Base-by-base conservation (phyloP, 2,329 filamentous ascomycete species). In the Phialophora tarda region DNA sequence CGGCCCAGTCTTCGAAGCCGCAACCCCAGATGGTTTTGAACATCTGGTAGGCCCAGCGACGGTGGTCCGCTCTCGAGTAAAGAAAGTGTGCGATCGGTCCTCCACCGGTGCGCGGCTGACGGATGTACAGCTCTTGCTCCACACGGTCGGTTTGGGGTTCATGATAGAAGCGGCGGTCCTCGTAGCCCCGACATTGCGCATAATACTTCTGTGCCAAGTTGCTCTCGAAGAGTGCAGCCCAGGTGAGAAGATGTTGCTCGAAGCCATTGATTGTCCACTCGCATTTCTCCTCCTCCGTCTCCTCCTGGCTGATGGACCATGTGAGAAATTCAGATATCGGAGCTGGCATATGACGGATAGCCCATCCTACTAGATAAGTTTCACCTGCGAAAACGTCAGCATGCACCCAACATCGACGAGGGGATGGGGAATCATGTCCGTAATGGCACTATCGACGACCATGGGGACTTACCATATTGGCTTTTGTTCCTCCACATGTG, bases 141-240 rank as follows among this genome's bases (percentile, higher is more conserved):
- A 44, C 17, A 6, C 17, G 38, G 38, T 44, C 38, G 38, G 38
- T 44, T 8, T n/a, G 38, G 17, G 38, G 17, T n/a, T 44, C 17
- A n/a, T 44, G 21, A 8, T 44, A 44, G 38, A n/a, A 44, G 14
- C 38, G 38, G 17, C 38, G 17, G 28, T 32, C 53, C 24, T 55
- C 28, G 23, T 32, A 6, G 53, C 17, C 53, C 28, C 28, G 53
- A 11, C n/a, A 28, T n/a, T 55, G 53, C n/a, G 28, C n/a, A 55
- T 55, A 55, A 30, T 55, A 55, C 10, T 12, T 55, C 17, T 61
- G 50, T 41, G 32, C 59, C 5, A 30, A 24, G n/a, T 44, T 34
- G 38, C 66, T 65, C 24, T 63, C 55, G 24, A 68, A 68, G n/a
- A 68, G 12, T 23, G 54, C 50, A 26, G 55, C 56, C 66, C 66